Evolutionary conservation across 306 rosid genomes (phyloP).

Genomic region (Cucurbita argyrosperma): DNA sequence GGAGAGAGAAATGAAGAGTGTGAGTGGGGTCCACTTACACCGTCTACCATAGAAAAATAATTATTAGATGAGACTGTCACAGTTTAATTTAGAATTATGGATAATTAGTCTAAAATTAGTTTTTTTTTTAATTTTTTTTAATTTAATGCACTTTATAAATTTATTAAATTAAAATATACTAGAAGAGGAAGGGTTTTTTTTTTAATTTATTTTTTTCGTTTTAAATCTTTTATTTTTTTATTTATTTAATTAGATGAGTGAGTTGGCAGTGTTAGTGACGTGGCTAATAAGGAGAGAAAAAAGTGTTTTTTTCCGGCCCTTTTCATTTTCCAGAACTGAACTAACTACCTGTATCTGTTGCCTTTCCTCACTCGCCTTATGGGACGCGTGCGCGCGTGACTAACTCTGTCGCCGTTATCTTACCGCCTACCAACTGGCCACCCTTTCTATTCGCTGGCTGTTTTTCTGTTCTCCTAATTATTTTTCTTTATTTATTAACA

Average conservation of each 20-base stretch:
- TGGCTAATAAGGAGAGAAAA: neutral
- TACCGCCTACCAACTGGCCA: neutral
- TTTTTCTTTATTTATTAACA: neutral
- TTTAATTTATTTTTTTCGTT: too few species aligned
- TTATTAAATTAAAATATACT: too few species aligned
- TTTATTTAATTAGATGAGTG: neutral
- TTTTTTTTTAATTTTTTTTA: too few species aligned
- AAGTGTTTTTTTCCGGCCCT: neutral
- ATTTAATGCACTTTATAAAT: too few species aligned
- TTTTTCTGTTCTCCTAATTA: neutral
- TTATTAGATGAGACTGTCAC: too few species aligned
- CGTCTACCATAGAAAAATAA: too few species aligned
- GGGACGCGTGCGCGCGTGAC: neutral
- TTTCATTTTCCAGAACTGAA: neutral
- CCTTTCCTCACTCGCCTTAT: neutral
- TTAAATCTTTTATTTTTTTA: too few species aligned
- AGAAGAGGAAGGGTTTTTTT: too few species aligned
- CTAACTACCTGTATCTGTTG: neutral
- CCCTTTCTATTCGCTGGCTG: neutral
- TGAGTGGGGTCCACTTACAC: neutral
- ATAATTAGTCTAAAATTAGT: too few species aligned
- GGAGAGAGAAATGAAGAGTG: neutral
- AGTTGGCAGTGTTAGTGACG: neutral
- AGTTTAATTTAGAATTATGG: too few species aligned
- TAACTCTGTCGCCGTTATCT: neutral